phyloP scores from a whole-genome alignment of 192 early-diverging fungal species.

The Backusella sp. region DNA sequence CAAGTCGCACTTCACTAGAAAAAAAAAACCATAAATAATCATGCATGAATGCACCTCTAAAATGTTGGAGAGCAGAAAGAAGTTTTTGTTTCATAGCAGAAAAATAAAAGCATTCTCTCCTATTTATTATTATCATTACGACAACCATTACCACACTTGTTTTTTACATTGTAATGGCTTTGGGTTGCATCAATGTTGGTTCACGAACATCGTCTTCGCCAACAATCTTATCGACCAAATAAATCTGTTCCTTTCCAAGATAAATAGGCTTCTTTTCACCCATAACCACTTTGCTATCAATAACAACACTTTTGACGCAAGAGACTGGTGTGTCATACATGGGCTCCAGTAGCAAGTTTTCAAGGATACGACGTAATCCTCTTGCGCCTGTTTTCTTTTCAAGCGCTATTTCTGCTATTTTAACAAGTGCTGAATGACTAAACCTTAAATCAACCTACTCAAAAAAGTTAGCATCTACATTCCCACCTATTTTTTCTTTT shows the following conservation, averaged over 20 bases:
- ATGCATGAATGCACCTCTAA: neutral
- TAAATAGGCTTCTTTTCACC: conserved; percentile 66
- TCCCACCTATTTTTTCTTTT: no score
- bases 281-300: conserved; percentile 61
- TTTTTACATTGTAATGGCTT: neutral
- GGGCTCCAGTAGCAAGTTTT: conserved; percentile 70
- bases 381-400: conserved; percentile 86
- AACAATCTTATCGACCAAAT: conserved; percentile 14
- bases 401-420: conserved; percentile 74
- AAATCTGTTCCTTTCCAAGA: conserved; percentile 46
- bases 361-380: conserved; percentile 79
- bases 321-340: conserved; percentile 84
- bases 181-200: neutral
- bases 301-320: conserved; percentile 68
- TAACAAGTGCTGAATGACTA: conserved; percentile 60
- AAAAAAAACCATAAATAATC: neutral
- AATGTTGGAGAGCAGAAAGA: neutral
- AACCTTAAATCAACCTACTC: conserved; percentile 64
- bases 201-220: conserved; percentile 18
- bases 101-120: neutral
- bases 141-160: neutral
- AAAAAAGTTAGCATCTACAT: no score
- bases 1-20: neutral
- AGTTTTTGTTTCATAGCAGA: neutral
- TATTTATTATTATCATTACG: neutral